Base-by-base conservation (phyloP, 1,284 basidiomycete species). In the Apiotrichum akiyoshidainum region DNA sequence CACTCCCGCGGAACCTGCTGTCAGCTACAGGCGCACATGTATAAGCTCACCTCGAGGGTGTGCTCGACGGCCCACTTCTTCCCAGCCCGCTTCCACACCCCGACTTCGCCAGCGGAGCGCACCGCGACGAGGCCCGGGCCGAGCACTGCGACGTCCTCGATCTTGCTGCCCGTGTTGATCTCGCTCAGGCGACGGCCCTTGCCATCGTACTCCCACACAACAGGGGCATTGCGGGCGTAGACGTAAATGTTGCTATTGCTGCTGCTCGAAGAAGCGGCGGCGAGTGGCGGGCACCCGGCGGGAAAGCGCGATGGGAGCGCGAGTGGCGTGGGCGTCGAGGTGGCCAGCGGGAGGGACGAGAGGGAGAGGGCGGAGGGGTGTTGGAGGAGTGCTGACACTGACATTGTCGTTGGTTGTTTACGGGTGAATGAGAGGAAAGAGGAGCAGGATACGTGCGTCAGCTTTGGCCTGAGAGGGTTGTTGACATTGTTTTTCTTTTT, bases 131-230 rank as follows among this genome's bases (percentile, higher is more conserved):
- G 19, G n/a, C 22, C 50, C 2, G 58, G 61, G 13, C 56, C 33
- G n/a, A 40, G 40, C 10, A 46, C 26, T 31, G 26, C 14, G 7
- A 53, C 59, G 17, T 21, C 22, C 39, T 46, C 40, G 19, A 55
- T 46, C 14, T 42, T 19, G 37, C 22, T n/a, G 11, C n/a, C 13
- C 6, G 37, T 17, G 9, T 14, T 41, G 37, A 57, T 58, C 54
- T 69, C 68, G 42, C 59, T 55, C 12, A 66, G 42, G 16, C 66
- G 60, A 21, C 65, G 42, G 12, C 67, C 67, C 4, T 46, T n/a
- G 7, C 14, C 13, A 40, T 68, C 67, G 33, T 66, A 68, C 51
- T 68, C 65, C 67, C 67, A 68, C 11, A 65, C 57, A 1, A 59
- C 37, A 6, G 52, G 21, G 11, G 31, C 17, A 2, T 10, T 13